Conservation (phyloP, 257 asterid genomes). For the Nicotiana sylvestris region DNA sequence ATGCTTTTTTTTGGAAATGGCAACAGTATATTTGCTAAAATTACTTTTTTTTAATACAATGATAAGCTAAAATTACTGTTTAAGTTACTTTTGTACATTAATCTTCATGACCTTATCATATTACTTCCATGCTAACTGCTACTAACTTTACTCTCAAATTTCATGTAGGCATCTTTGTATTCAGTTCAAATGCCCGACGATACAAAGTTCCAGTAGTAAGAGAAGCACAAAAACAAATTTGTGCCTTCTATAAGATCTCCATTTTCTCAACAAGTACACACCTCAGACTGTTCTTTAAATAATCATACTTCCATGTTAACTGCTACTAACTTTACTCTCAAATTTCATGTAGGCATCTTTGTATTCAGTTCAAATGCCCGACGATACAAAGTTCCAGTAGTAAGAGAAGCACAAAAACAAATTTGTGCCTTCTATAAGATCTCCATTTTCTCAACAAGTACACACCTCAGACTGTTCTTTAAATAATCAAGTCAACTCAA, state of each 20-base stretch:
- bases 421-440: not conserved
- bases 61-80: not conserved
- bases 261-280: not conserved
- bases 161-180: not conserved
- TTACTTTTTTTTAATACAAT: not conserved
- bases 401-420: not conserved
- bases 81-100: not conserved
- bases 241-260: not conserved
- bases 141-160: not conserved
- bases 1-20: not conserved
- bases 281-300: not conserved
- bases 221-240: not conserved
- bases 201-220: not conserved
- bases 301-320: not conserved
- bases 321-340: not conserved
- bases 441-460: not conserved
- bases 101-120: not conserved
- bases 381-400: not conserved
- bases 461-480: not conserved
- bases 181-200: not conserved
- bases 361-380: not conserved
- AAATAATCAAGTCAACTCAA: not conserved
- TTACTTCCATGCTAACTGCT: not conserved
- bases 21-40: not conserved
- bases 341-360: not conserved